Evolutionary conservation across 192 early-diverging fungal genomes (phyloP), one percentile per base, ranked within the genome.

Genomic region (Mortierella antarctica): DNA sequence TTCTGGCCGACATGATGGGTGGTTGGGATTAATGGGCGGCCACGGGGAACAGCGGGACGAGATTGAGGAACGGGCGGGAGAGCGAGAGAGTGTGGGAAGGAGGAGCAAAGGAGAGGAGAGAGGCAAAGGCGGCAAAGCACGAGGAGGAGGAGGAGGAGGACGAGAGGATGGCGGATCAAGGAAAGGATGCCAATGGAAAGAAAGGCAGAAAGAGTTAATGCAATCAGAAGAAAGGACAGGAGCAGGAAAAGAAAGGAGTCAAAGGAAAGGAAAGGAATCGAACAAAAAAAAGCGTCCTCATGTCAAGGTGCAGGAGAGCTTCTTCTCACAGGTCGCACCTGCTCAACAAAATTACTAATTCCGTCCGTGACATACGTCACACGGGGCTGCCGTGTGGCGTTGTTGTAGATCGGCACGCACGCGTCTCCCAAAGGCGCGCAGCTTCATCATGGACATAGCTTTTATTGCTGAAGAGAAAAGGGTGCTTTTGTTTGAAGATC

Each of bases 1-100:
- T 74, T 66, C 64, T 70, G 55, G 76, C 44, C 58, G 76, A 62
- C 76, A 79, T 78, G 41, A 41, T 55, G 17, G 21, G 10, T 9
- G 46, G 39, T 60, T 2, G 39, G 57, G 59, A 52, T 10, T 42
- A 41, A 64, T 47, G 13, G 23, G 50, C n/a, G 0, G 62, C 10
- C 44, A 40, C 42, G 41, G 23, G 10, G 52, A 9, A 41, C 20
- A 58, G 42, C 18, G 40, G 50, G 53, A 45, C 31, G 21, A 39
- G 41, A 54, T 4, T 18, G 23, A 42, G 4, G 15, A 45, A 61
- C 0, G 0, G 42, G 39, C 18, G 39, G 39, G n/a, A 8, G 41
- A 63, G 21, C 31, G n/a, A 41, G 23, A 67, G 15, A 63, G 31
- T 20, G 45, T 18, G 47, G 39, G 18, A 7, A 51, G n/a, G 17